Percentiles rank a stretch among this genome's conserved stretches.
phyloP scores from a whole-genome alignment of 805 yeast species.

The Ogataea polymorpha region DNA sequence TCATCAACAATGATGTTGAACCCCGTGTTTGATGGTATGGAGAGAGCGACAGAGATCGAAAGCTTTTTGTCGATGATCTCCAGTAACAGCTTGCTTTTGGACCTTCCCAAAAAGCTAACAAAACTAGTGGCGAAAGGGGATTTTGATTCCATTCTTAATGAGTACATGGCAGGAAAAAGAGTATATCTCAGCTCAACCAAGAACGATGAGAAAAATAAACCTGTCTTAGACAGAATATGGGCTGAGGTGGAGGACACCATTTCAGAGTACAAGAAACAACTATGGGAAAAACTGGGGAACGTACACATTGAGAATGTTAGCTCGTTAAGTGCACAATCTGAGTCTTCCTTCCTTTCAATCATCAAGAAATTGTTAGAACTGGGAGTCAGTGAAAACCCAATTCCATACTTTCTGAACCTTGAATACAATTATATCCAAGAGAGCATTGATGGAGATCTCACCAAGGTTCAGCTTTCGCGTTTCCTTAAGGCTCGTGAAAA shows the following conservation, averaged over 20 bases:
- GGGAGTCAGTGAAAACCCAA: slow-evolving; percentile 62
- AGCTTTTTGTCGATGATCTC: slow-evolving; percentile 50
- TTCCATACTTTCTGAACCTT: slow-evolving; percentile 55
- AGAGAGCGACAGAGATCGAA: slow-evolving; percentile 46
- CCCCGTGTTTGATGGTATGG: slow-evolving; percentile 53
- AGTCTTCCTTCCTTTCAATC: slow-evolving; percentile 35
- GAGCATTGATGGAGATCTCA: slow-evolving; percentile 38
- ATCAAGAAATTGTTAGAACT: slow-evolving; percentile 59
- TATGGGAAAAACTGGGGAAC: slow-evolving; percentile 49
- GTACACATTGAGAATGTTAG: slow-evolving; percentile 31
- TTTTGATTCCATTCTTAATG: slow-evolving; percentile 54
- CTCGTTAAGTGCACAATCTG: slow-evolving; percentile 15
- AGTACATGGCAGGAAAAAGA: slow-evolving; percentile 49
- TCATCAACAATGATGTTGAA: slow-evolving; percentile 49
- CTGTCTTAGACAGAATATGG: slow-evolving; percentile 53
- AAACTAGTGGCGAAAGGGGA: slow-evolving; percentile 46
- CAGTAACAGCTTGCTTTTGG: slow-evolving; percentile 50
- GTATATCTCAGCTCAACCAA: slow-evolving; percentile 12
- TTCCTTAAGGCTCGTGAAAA: slow-evolving; percentile 39
- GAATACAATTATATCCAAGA: slow-evolving; percentile 41
- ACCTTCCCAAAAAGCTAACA: slow-evolving; percentile 51
- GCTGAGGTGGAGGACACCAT: slow-evolving; percentile 50
- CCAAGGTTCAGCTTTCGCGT: slow-evolving; percentile 39
- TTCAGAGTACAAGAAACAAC: slow-evolving; percentile 48
- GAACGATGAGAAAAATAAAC: slow-evolving; percentile 15